Evolutionary conservation across 331 rosid genomes (phyloP).

Genomic region (Pyracantha coccinea): DNA sequence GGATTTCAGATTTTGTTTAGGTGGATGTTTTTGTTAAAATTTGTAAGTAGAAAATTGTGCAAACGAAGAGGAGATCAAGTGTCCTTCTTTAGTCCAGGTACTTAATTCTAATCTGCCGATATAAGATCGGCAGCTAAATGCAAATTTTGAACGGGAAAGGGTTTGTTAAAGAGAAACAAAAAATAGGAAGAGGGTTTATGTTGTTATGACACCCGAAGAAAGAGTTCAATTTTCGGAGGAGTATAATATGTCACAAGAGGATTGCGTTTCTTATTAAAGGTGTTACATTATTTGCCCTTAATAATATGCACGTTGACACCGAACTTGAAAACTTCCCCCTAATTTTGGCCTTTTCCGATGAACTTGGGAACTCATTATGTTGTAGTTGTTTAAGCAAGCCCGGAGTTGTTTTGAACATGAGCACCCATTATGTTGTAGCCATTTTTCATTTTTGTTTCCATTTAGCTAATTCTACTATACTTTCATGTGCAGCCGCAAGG

Average conservation of each 20-base stretch:
- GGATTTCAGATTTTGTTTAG: background rate
- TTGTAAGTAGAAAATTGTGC: background rate
- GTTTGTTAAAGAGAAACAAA: background rate
- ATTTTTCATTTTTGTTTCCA: background rate
- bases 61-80: background rate
- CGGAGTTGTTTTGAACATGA: background rate
- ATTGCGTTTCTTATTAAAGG: background rate
- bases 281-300: background rate
- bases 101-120: background rate
- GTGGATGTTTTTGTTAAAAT: background rate
- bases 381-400: background rate
- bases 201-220: background rate
- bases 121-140: background rate
- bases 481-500: slow-evolving; percentile 51
- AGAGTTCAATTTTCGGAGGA: background rate
- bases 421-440: background rate
- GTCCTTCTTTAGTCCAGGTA: background rate
- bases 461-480: slow-evolving; percentile 8
- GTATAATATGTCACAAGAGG: background rate
- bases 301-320: background rate
- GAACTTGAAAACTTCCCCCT: background rate
- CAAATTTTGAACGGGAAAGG: background rate
- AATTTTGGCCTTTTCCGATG: background rate
- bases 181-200: background rate
- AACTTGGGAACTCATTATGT: background rate